Percentiles rank a stretch among this genome's conserved stretches.
These are phyloP conservation scores for Liriodendron chinense DNA, from an alignment of 164 flowering plant species.

Conservation along the genomic window DNA sequence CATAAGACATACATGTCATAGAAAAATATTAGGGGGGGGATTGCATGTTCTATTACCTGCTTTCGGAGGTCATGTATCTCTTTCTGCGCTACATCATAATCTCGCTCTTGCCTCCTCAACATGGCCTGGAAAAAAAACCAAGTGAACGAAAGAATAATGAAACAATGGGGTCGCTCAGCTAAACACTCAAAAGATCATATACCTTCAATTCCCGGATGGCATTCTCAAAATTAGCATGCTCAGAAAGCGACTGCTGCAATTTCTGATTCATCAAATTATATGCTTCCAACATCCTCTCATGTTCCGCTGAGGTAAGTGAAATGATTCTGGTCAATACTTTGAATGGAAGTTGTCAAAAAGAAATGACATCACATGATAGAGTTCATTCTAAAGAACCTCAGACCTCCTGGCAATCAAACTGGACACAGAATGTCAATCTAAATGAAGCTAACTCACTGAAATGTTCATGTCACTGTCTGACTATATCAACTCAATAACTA, in stretches of 20 bases:
- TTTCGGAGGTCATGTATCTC: constrained; percentile 78
- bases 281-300: constrained; percentile 84
- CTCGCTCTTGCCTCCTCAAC: constrained; percentile 73
- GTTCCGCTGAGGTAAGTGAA: constrained; percentile 46
- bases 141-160: background rate
- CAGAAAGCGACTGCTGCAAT: constrained; percentile 63
- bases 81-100: constrained; percentile 52
- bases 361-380: background rate
- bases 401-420: background rate
- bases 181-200: background rate
- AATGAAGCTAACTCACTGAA: too few relatives aligned
- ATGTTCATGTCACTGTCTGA: too few relatives aligned
- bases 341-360: background rate
- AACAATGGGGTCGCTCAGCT: background rate
- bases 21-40: too few relatives aligned
- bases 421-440: too few relatives aligned
- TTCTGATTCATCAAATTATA: constrained; percentile 67
- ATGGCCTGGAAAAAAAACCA: constrained; percentile 50
- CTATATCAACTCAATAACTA: too few relatives aligned
- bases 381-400: background rate
- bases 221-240: constrained; percentile 52
- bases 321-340: constrained; percentile 1
- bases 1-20: background rate
- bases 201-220: constrained; percentile 68
- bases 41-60: constrained; percentile 44